phyloP scores from a whole-genome alignment of 768 basidiomycete genomes.

The Mycena capillaripes region DNA sequence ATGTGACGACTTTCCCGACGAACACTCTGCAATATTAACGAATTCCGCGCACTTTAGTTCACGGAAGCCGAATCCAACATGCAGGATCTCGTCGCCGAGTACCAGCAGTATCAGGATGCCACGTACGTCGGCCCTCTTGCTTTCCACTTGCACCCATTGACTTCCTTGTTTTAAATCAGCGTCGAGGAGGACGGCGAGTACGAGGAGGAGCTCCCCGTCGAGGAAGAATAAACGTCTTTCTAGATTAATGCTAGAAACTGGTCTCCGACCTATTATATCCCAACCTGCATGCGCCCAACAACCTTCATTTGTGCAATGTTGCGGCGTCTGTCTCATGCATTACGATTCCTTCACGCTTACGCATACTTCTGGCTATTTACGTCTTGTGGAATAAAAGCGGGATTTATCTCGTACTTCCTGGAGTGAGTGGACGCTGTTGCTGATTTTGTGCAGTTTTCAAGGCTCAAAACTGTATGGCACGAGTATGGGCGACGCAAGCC shows the following conservation, averaged over 20 bases:
- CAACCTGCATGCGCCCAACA: constrained; percentile 7
- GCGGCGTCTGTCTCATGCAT: background rate
- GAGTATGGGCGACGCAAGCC: too few species aligned
- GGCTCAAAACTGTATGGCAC: too few species aligned
- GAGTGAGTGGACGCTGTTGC: too few species aligned
- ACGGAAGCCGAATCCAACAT: constrained; percentile 99
- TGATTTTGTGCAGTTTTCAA: too few species aligned
- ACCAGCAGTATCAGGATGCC: constrained; percentile 96
- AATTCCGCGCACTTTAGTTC: constrained; percentile 63
- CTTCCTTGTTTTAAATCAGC: constrained; percentile 59
- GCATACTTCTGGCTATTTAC: constrained; percentile 4
- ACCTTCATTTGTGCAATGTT: background rate
- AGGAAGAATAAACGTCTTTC: constrained; percentile 61
- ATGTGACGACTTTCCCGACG: background rate
- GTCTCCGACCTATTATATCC: constrained; percentile 12
- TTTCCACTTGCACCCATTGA: constrained; percentile 10
- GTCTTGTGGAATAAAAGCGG: constrained; percentile 28
- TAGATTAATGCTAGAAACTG: constrained; percentile 15
- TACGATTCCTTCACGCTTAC: constrained; percentile 24
- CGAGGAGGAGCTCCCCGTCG: constrained; percentile 79
- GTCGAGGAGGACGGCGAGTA: constrained; percentile 92
- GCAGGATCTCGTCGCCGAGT: constrained; percentile 98
- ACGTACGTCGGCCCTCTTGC: constrained; percentile 69
- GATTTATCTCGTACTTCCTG: background rate
- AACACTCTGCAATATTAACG: background rate